Evolutionary conservation across 129 eudicot species (phyloP).

Genomic region (Chrysanthemum seticuspe): DNA sequence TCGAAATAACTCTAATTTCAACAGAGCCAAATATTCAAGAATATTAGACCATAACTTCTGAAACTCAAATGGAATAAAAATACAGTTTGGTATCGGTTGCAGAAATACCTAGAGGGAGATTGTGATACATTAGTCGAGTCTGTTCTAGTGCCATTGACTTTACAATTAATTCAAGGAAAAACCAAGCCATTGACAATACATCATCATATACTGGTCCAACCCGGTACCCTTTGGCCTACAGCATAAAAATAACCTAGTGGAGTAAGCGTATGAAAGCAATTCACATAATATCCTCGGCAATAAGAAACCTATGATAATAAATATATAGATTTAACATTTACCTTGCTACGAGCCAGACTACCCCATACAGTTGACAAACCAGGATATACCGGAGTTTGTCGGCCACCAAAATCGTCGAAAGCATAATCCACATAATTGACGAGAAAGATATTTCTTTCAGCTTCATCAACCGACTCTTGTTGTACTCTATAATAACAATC

Average conservation of each 20-base stretch:
- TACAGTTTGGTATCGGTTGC: not conserved
- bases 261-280: conserved; percentile 16
- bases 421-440: conserved; percentile 95
- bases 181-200: conserved; percentile 99
- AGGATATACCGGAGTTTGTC: conserved; percentile 97
- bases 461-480: conserved; percentile 97
- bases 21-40: conserved; percentile 17
- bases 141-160: conserved; percentile 99
- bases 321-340: conserved; percentile 23
- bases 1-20: not conserved
- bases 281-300: conserved; percentile 10
- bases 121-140: conserved; percentile 77
- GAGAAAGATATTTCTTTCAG: conserved; percentile 86
- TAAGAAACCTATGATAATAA: conserved; percentile 7
- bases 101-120: conserved; percentile 76
- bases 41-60: not conserved
- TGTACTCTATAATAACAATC: conserved; percentile 61
- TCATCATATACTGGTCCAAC: conserved; percentile 99
- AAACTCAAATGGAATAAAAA: not conserved
- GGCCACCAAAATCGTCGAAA: conserved; percentile 99
- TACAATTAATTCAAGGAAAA: conserved; percentile 92
- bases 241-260: conserved; percentile 7
- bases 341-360: conserved; percentile 99
- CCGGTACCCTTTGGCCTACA: conserved; percentile 97
- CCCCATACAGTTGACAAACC: conserved; percentile 99